Evolutionary conservation across 2,329 filamentous ascomycete genomes (phyloP), one percentile per base, ranked within the genome.

Genomic region (Keithomyces neogunnii): DNA sequence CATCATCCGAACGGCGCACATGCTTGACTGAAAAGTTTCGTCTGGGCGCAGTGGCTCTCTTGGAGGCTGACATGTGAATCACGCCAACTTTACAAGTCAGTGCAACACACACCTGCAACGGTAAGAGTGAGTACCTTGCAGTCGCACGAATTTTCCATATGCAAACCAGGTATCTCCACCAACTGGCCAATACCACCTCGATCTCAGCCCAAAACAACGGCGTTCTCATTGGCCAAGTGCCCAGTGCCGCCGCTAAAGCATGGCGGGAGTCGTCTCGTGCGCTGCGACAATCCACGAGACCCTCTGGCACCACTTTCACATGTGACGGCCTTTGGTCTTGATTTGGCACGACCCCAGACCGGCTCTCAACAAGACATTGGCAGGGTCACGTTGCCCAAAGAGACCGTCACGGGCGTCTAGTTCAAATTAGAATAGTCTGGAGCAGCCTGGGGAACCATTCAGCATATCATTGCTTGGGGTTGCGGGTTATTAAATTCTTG

Each of bases 201-300:
- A 19, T 19, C 19, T 51, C 51, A 48, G 45, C 51, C 45, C 45
- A 31, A 29, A 51, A 51, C 11, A 30, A 8, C 7, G 30, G n/a
- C 19, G 8, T n/a, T 32, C 45, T 48, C 30, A 53, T 53, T 53
- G 51, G 51, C 48, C 40, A 30, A 5, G 19, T 19, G 19, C 19
- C 19, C 19, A 19, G 19, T 19, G 19, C 19, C 19, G 19, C 19
- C 19, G 19, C 28, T 7, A 4, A 26, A 26, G n/a, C 13, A 5
- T 7, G 8, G 13, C 36, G 9, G 36, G 13, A 39, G 33, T 7
- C 36, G 40, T 36, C 47, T 42, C 47, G 47, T 48, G 47, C 42
- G 47, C 36, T 30, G 28, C 36, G 3, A 30, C 36, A 48, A 31
- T 32, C 47, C 35, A 42, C 38, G 36, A 36, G 36, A 29, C 29